Base-by-base conservation (phyloP, 1,139 yeast species). In the Debaryomyces fabryi region DNA sequence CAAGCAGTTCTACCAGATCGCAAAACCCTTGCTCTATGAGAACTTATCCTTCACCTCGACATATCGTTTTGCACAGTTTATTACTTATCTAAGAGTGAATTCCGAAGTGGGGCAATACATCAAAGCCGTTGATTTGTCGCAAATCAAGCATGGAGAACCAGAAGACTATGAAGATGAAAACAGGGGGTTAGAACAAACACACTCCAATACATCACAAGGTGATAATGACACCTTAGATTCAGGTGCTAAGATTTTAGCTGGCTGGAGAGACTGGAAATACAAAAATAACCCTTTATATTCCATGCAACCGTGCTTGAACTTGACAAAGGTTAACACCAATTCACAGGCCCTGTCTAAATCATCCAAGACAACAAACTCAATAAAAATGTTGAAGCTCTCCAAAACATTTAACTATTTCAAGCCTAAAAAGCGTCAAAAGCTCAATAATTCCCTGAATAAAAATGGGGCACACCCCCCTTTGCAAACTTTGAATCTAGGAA, bases 241-340 rank as follows among this genome's bases (percentile, higher is more conserved):
- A 8, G 54, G 57, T 25, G 53, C 61, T 7, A 59, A 63, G 34
- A 64, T 67, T 3, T 62, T 72, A 40, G 93, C 96, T 0, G 87
- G 93, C 12, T 89, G 96, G 96, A 76, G 96, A 60, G 96, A 89
- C 64, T 88, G 96, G 96, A 85, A 88, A 58, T 85, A 78, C 57
- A 77, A 86, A 52, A 79, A 78, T 41, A 90, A 86, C 62, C 88
- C 92, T 1, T 63, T 87, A 25, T 87, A 86, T 62, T 62, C 76
- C 1, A 55, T 66, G 23, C 71, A 65, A 48, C 59, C 65, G 0
- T 48, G 58, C 0, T 36, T 52, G 10, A 53, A 50, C 34, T 56
- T 70, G 35, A 61, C 70, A 4, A 68, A 65, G 49, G 56, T 62
- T 30, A 51, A 61, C 10, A 64, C 73, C 1, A 63, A 69, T 51